Base-by-base conservation (phyloP, 2,329 filamentous ascomycete genomes). In the Fusarium sambucinum region DNA sequence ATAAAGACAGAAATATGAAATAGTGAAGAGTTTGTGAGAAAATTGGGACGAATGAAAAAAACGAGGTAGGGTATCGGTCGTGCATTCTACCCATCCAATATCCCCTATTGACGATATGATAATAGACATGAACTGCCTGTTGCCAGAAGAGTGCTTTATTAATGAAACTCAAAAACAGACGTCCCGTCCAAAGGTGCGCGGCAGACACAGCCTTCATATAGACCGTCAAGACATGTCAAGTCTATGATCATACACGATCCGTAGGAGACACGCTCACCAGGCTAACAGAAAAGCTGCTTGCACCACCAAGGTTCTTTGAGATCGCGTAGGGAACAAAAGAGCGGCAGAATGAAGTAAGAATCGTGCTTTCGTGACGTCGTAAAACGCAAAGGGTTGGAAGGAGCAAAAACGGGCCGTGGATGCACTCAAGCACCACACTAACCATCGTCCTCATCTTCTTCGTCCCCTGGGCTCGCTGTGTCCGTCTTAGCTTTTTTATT, bases 401-500 rank as follows among this genome's bases (percentile, higher is more conserved):
- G 51, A 59, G 66, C 78, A 73, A 79, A 79, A 44, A 66, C 35
- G 59, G 62, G 51, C 45, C 32, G 38, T 40, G 35, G 27, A 45
- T 38, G 63, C 55, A 32, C 48, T 55, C 38, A 41, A 67, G 45
- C 55, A 59, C 62, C 25, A 55, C 51, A 60, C 78, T 75, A 83
- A 73, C 80, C 79, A 57, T 82, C 80, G 42, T 81, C 81, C 33
- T 83, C 81, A 38, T 82, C 81, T n/a, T 81, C 81, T 14, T 82
- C 80, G 29, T 77, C 76, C 45, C 77, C 75, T 50, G 75, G 74
- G 58, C 73, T 78, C 57, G 76, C 75, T 51, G 70, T 69, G 55
- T 89, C 87, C 46, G 88, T 82, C 71, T 83, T 85, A 66, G 85
- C 81, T 79, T 85, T 88, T 78, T 90, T 90, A 73, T 82, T 85